phyloP scores from a whole-genome alignment of 305 asterid genomes.

The Fraxinus sp. region DNA sequence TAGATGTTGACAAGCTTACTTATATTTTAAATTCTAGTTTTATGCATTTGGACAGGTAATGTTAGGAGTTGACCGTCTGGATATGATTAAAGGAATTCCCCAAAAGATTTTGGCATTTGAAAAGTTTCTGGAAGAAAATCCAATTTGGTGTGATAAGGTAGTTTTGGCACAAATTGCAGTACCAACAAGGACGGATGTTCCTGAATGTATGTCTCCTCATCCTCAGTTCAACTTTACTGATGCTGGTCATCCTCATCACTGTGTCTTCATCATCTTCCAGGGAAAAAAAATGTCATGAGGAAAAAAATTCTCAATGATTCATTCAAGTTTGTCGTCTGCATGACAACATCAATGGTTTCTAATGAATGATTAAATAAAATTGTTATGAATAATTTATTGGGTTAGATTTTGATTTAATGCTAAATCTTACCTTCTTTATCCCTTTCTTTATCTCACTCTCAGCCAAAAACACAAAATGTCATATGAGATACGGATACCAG shows the following conservation, averaged over 20 bases:
- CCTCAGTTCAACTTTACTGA: conserved; percentile 23
- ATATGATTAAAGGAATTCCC: conserved; percentile 94
- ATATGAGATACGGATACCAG: background rate
- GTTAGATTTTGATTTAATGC: background rate
- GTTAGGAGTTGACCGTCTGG: conserved; percentile 95
- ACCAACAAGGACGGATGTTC: conserved; percentile 95
- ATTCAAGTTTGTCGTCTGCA: background rate
- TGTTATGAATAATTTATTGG: background rate
- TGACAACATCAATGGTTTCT: background rate
- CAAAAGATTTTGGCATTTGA: conserved; percentile 95
- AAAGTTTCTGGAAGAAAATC: conserved; percentile 93
- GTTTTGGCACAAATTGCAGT: conserved; percentile 93
- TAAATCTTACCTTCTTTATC: background rate
- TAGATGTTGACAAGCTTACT: background rate
- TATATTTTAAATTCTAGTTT: conserved; percentile 1
- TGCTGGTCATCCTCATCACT: background rate
- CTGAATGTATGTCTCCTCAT: conserved; percentile 73
- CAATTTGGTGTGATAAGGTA: conserved; percentile 83
- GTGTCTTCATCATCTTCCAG: background rate
- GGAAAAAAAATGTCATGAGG: background rate
- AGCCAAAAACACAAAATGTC: background rate
- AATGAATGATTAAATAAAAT: background rate
- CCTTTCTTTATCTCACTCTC: background rate
- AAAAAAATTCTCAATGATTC: background rate
- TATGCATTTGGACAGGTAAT: conserved; percentile 57